These are phyloP conservation scores for Trichoderma parareesei DNA, from an alignment of 495 filamentous ascomycete species.

Conservation along the genomic window DNA sequence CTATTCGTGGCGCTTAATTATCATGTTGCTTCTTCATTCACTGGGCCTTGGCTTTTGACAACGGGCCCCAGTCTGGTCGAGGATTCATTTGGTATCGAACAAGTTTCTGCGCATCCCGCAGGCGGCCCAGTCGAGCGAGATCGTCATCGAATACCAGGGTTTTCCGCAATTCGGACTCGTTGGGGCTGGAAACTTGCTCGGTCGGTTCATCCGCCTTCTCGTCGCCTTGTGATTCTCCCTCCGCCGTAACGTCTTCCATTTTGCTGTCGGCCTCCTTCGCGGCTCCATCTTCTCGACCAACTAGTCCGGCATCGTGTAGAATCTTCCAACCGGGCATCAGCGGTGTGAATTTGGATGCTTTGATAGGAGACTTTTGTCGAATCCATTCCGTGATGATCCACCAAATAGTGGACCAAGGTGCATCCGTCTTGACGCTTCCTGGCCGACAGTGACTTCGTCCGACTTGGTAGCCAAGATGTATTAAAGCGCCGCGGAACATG, in stretches of 20 bases:
- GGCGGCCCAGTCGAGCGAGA: slow-evolving; percentile 66
- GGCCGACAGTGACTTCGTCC: slow-evolving; percentile 80
- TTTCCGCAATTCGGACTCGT: slow-evolving; percentile 34
- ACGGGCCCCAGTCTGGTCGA: slow-evolving; percentile 84
- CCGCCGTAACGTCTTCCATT: slow-evolving; percentile 10
- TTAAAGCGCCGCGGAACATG: slow-evolving; percentile 69
- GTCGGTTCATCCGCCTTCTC: slow-evolving; percentile 13
- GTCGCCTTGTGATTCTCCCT: slow-evolving; percentile 7
- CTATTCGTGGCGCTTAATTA: too few species aligned
- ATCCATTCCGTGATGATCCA: slow-evolving; percentile 91
- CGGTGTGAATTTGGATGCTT: slow-evolving; percentile 55
- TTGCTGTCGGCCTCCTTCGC: slow-evolving; percentile 13
- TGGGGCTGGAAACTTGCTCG: slow-evolving; percentile 15
- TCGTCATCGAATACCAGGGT: slow-evolving; percentile 74
- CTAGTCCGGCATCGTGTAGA: slow-evolving; percentile 7
- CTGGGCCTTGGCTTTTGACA: slow-evolving; percentile 55
- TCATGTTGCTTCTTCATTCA: neutral
- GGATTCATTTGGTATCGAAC: slow-evolving; percentile 86
- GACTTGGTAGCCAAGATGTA: slow-evolving; percentile 67
- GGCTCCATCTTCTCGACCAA: slow-evolving; percentile 17
- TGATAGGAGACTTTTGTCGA: slow-evolving; percentile 65
- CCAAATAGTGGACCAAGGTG: slow-evolving; percentile 83
- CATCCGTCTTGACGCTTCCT: slow-evolving; percentile 85
- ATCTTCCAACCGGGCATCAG: slow-evolving; percentile 63
- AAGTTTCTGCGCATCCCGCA: slow-evolving; percentile 52